Base-by-base conservation (phyloP, 1,284 basidiomycete species). In the Boletus sp. region DNA sequence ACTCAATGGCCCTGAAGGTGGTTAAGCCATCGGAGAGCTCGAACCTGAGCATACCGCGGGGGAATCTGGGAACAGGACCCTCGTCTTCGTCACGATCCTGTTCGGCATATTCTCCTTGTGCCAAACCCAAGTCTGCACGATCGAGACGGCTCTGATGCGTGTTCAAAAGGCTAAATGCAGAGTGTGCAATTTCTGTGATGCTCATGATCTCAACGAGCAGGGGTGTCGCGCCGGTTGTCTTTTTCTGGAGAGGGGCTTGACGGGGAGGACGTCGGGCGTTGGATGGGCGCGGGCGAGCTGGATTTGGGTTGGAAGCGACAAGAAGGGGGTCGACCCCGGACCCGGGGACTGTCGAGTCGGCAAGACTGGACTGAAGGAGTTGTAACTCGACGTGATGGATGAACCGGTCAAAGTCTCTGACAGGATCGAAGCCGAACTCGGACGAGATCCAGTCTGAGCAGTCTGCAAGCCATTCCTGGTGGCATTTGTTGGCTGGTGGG, bases 131-230 rank as follows among this genome's bases (percentile, higher is more conserved):
- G 50, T 75, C 74, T 35, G 74, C 74, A 17, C 80, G 73, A 56
- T 89, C 85, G 41, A 80, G 73, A 22, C 84, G 77, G 12, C 78
- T 76, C 49, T 81, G 72, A 38, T 83, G 73, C 16, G 79, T 72
- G 60, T 86, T 81, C 54, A 82, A 71, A 27, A 88, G 68, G 44
- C 68, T 76, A 58, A 86, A 82, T 7, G 86, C 88, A 57, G 87
- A 88, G 40, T 77, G 69, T 0, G 81, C 84, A 27, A 90, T 81
- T 47, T 91, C 88, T 16, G 83, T 91, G 10, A 91, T 77, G 2
- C 82, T 72, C 8, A 76, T 70, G 17, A 94, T 75, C 54, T 91
- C 80, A 9, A 88, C 81, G 19, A 87, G 77, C 22, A 87, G 65
- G 1, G 78, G 75, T 7, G 69, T 69, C 0, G 77, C 29, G 16